Conservation (phyloP, 306 rosid species). For the Acacia confusa region DNA sequence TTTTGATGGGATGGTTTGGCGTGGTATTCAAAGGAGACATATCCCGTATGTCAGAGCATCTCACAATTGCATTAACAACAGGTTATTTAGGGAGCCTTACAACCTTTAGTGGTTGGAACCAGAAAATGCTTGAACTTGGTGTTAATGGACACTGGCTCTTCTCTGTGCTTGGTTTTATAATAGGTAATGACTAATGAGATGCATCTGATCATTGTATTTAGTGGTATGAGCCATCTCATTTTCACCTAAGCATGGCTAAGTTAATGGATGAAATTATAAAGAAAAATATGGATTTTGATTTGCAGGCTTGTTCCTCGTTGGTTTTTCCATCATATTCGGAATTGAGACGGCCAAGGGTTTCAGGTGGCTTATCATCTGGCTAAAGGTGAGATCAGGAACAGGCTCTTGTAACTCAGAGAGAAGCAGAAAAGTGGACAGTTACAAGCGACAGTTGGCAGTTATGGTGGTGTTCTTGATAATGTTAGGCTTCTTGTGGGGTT, state of each 20-base stretch:
- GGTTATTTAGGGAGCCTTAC: conserved; percentile 96
- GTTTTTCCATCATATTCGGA: conserved; percentile 62
- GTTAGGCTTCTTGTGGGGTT: conserved; percentile 56
- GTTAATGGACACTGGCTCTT: conserved; percentile 67
- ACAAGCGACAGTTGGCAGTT: conserved; percentile 45
- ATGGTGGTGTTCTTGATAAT: conserved; percentile 48
- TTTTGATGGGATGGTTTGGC: conserved; percentile 97
- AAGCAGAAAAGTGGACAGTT: conserved; percentile 49
- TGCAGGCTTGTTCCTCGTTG: conserved; percentile 78
- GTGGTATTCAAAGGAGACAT: conserved; percentile 77
- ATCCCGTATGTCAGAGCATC: conserved; percentile 60
- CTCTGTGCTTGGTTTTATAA: conserved; percentile 59
- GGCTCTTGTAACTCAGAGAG: conserved; percentile 27
- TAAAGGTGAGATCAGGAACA: conserved; percentile 28
- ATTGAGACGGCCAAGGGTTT: conserved; percentile 82
- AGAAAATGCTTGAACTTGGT: conserved; percentile 85
- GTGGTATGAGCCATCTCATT: neutral
- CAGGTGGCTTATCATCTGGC: conserved; percentile 49
- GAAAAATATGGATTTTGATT: neutral
- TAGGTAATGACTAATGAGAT: conserved; percentile 61
- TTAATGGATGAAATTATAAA: conserved; percentile 13
- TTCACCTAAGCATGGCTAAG: conserved; percentile 8
- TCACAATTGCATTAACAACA: conserved; percentile 71
- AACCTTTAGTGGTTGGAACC: conserved; percentile 95
- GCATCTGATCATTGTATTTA: neutral